Base-by-base conservation (phyloP, 2,329 filamentous ascomycete species). In the Fusarium napiforme region DNA sequence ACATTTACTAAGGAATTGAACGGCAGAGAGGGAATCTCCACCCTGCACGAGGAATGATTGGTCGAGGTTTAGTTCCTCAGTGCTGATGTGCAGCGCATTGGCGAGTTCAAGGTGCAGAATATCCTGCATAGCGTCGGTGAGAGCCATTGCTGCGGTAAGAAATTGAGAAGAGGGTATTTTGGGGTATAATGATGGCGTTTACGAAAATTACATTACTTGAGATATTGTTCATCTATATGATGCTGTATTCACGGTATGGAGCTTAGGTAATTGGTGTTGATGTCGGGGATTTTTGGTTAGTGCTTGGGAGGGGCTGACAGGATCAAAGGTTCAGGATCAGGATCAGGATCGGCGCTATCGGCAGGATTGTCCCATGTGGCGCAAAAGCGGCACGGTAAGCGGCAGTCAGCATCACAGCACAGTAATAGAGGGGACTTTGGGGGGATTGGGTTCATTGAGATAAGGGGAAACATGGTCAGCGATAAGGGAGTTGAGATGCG, bases 301-400 rank as follows among this genome's bases (percentile, higher is more conserved):
- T 8, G 21, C 11, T 23, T 12, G 16, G 30, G 30, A 16, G 32
- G 23, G 45, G 42, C 32, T 59, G 56, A 50, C 42, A 59, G 42
- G 42, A 59, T 59, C 42, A 50, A 57, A 47, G 45, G 42, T 28
- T 59, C 23, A 59, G 56, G 56, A 59, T 59, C 56, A 59, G 56
- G 56, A 50, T 59, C 56, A 50, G 56, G 56, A 59, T 59, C 32
- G 32, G 55, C 23, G 18, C 50, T 53, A 39, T 53, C 50, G 19
- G 50, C 50, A 55, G 50, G 50, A 55, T 55, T 55, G 34, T 55
- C 50, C 34, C 50, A 40, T 28, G 34, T 37, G 34, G 50, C 34
- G 23, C 34, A 12, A 21, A 16, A 28, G 19, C 23, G 14, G 50
- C 50, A 37, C 12, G 16, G n/a, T 39, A 28, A 36, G 47, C 47